phyloP scores from a whole-genome alignment of 495 filamentous ascomycete species.

The Xylaria sp. region DNA sequence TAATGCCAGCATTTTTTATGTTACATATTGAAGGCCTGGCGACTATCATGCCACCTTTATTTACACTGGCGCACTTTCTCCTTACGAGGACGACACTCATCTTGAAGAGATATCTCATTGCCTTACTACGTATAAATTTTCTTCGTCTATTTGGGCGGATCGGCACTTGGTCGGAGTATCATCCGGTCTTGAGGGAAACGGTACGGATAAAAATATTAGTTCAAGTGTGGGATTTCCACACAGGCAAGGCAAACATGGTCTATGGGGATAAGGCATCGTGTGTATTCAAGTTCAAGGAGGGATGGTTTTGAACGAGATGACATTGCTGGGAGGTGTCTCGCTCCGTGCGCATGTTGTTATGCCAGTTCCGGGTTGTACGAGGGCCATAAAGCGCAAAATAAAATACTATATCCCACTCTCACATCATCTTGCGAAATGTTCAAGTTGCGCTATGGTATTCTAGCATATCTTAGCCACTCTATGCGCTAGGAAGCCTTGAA shows the following conservation, averaged over 20 bases:
- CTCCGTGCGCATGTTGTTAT: constrained; percentile 8
- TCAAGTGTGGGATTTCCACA: constrained; percentile 9
- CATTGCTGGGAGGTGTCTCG: neutral
- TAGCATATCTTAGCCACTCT: neutral
- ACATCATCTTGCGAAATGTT: neutral
- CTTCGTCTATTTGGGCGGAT: constrained; percentile 10
- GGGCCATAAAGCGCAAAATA: constrained; percentile 1
- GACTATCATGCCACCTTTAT: neutral
- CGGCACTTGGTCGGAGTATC: constrained; percentile 17
- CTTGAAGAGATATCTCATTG: constrained; percentile 9
- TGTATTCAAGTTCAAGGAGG: constrained; percentile 6
- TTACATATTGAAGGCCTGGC: constrained; percentile 10
- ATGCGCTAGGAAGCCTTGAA: neutral
- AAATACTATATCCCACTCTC: constrained; percentile 16
- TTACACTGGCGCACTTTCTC: neutral
- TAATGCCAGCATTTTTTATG: constrained; percentile 10
- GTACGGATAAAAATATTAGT: constrained; percentile 25
- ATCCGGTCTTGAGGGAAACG: constrained; percentile 17
- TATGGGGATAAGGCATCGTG: neutral
- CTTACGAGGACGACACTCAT: constrained; percentile 5
- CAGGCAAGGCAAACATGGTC: neutral
- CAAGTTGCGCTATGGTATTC: neutral
- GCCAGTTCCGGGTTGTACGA: neutral
- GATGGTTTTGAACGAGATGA: constrained; percentile 12
- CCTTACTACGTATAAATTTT: constrained; percentile 19